Percentiles rank a stretch among this genome's conserved stretches.
These are phyloP conservation scores for Verticillium isaacii DNA, from an alignment of 2,329 filamentous ascomycete genomes.

Conservation along the genomic window DNA sequence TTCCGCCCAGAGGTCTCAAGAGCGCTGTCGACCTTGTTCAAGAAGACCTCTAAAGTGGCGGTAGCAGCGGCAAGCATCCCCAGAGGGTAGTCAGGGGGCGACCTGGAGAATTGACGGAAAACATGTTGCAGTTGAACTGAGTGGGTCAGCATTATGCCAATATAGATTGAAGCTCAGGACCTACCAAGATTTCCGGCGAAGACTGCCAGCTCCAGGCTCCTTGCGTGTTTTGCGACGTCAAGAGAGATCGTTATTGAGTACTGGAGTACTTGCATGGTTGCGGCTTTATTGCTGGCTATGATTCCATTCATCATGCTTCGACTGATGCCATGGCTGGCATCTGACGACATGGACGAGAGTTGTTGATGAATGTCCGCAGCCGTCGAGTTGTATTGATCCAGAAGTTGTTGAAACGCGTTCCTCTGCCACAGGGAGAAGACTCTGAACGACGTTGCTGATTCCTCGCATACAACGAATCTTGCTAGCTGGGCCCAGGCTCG, in stretches of 20 bases:
- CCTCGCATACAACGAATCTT: slow-evolving; percentile 43
- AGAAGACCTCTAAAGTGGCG: slow-evolving; percentile 41
- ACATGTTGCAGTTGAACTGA: slow-evolving; percentile 44
- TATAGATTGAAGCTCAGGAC: slow-evolving; percentile 4
- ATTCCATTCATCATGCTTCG: slow-evolving; percentile 43
- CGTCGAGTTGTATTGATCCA: slow-evolving; percentile 53
- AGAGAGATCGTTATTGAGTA: slow-evolving; percentile 43
- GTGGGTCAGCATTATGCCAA: slow-evolving; percentile 10
- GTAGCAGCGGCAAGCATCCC: slow-evolving; percentile 37
- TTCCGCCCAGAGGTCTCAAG: slow-evolving; percentile 30
- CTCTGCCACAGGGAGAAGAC: slow-evolving; percentile 45
- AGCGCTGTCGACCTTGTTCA: slow-evolving; percentile 36
- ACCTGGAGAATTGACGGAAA: slow-evolving; percentile 41
- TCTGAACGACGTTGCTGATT: slow-evolving; percentile 43
- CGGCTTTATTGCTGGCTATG: slow-evolving; percentile 46
- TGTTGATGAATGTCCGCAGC: slow-evolving; percentile 53
- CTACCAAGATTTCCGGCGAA: slow-evolving; percentile 43
- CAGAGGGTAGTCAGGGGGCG: slow-evolving; percentile 42
- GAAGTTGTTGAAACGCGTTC: slow-evolving; percentile 50
- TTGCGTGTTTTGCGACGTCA: slow-evolving; percentile 43
- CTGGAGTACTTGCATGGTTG: slow-evolving; percentile 47
- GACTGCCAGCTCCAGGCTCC: slow-evolving; percentile 39
- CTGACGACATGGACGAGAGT: slow-evolving; percentile 42
- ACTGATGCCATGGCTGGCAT: slow-evolving; percentile 35
- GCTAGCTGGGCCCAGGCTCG: slow-evolving; percentile 60